These are phyloP conservation scores for Rhynchospora pubera DNA, from an alignment of 176 grass and related monocot species.

Conservation along the genomic window DNA sequence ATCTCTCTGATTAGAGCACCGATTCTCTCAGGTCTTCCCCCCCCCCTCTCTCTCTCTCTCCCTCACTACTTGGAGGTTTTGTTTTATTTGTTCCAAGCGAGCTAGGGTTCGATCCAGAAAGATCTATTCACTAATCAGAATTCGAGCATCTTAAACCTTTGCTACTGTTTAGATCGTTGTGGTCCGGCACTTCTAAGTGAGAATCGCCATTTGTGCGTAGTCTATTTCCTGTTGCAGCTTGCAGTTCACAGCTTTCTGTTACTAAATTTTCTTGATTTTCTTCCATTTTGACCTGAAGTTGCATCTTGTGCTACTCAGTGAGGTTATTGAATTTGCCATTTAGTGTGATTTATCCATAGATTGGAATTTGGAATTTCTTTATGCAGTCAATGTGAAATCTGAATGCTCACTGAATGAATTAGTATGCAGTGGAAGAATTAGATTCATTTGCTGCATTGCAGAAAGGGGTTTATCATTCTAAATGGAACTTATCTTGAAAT, in stretches of 20 bases:
- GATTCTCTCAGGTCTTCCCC: not conserved
- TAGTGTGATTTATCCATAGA: not conserved
- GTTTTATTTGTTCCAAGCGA: not conserved
- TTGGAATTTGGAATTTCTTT: not conserved
- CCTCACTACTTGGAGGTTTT: not conserved
- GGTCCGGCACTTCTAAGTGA: not conserved
- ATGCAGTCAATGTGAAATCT: not conserved
- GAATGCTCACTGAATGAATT: not conserved
- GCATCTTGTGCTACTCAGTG: not conserved
- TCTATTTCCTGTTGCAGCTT: not conserved
- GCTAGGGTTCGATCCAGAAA: constrained; percentile 21
- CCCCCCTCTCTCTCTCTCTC: not conserved
- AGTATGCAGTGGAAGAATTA: not conserved
- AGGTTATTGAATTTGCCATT: not conserved
- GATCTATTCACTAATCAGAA: constrained; percentile 6
- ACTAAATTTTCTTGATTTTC: not conserved
- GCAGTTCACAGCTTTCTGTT: not conserved
- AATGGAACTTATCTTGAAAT: not conserved
- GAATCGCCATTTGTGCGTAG: not conserved
- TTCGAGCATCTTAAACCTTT: not conserved
- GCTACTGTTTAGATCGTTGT: not conserved
- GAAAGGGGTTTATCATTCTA: not conserved
- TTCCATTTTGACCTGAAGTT: constrained; percentile 6
- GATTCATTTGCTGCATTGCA: not conserved
- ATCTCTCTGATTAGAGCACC: not conserved